Percentiles rank a stretch among this genome's conserved stretches.
Conservation (phyloP, 2,329 filamentous ascomycete species). For the Claviceps cyperi region DNA sequence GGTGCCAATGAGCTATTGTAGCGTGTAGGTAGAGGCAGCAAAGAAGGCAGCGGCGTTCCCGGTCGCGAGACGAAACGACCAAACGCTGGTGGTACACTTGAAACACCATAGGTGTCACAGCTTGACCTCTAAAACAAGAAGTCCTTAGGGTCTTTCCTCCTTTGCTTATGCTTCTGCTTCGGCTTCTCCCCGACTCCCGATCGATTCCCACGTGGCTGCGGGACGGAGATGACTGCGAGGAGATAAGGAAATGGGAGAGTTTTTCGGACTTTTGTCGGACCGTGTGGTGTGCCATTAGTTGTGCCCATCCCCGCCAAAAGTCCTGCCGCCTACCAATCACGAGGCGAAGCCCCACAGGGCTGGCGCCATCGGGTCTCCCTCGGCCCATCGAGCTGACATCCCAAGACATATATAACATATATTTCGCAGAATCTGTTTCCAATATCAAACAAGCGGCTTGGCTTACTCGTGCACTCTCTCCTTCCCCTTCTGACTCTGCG, state of each 20-base stretch:
- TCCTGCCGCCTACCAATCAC: too few relatives aligned
- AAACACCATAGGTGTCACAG: constrained; percentile 2
- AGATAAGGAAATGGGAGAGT: too few relatives aligned
- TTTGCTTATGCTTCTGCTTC: too few relatives aligned
- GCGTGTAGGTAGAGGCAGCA: not conserved
- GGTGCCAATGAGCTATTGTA: not conserved
- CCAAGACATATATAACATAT: not conserved
- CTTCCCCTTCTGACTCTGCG: not conserved
- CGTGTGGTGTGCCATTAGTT: too few relatives aligned
- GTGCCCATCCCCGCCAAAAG: too few relatives aligned
- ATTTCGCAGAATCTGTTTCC: not conserved
- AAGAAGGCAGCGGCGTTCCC: not conserved
- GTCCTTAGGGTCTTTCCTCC: too few relatives aligned
- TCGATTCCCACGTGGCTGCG: not conserved
- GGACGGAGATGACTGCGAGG: not conserved
- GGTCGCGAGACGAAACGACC: constrained; percentile 3
- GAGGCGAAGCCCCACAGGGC: too few relatives aligned
- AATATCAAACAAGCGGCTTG: not conserved
- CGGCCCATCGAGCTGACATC: not conserved
- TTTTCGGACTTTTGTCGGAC: too few relatives aligned
- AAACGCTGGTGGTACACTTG: constrained; percentile 1
- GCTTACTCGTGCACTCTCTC: not conserved
- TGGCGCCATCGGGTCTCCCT: too few relatives aligned
- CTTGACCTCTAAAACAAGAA: too few relatives aligned
- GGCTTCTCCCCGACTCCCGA: not conserved